Base-by-base conservation (phyloP, 208 protist genomes). In the Angomonas ambiguus region DNA sequence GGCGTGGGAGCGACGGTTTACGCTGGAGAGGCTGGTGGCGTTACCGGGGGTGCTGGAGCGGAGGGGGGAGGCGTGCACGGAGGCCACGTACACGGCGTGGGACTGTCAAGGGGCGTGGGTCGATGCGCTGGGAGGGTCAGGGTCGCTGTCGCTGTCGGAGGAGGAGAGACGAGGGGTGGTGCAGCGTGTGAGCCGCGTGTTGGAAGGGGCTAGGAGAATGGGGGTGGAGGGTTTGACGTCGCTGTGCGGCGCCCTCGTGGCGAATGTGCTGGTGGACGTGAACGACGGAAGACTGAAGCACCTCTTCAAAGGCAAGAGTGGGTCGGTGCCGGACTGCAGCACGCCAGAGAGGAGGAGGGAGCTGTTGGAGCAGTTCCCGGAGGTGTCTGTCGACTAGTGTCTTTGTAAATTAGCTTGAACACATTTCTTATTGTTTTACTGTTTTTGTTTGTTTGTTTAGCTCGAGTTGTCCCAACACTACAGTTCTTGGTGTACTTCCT, bases 1-100 rank as follows among this genome's bases (percentile, higher is more conserved):
- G 13, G 35, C 74, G 25, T 92, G 85, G 85, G 82, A 88, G 69
- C 75, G 80, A 3, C 51, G 41, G 49, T 92, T 82, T 65, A 77
- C 83, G 31, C 41, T 83, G 16, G 65, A 81, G 42, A 75, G 75
- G 28, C 56, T 92, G 35, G 63, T 92, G 30, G 35, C 61, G 10
- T 49, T 79, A 13, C 34, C 57, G 27, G 59, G 41, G 60, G 18
- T 53, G 24, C 55, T 61, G 55, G 62, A 73, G 53, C 8, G 53
- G 22, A 22, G 53, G 22, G 24, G 53, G 22, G 53, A 8, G 24
- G 22, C 25, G 6, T 34, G 25, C 24, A 13, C 8, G 6, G 24
- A 8, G 22, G 53, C 53, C 24, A 30, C 25, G 53, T 6, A 59
- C 24, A 30, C 13, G 5, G 22, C 22, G 22, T 33, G 53, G 53